These are phyloP conservation scores for Cicer cuneatum DNA, from an alignment of 306 rosid species.

Conservation along the genomic window DNA sequence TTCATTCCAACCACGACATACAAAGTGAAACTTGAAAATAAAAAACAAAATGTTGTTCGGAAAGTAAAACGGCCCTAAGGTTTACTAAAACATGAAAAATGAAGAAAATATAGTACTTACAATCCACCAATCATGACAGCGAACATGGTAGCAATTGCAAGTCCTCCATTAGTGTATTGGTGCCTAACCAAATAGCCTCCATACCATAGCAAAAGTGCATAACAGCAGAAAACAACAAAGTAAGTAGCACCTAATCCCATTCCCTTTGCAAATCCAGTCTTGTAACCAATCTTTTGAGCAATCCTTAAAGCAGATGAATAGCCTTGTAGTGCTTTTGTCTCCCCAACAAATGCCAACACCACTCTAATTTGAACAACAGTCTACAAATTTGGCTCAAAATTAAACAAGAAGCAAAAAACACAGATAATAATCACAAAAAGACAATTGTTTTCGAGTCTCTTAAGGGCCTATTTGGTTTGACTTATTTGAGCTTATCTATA, in stretches of 20 bases:
- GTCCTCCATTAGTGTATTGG: constrained; percentile 92
- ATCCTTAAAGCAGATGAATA: constrained; percentile 80
- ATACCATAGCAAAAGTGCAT: constrained; percentile 96
- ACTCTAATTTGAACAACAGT: constrained; percentile 92
- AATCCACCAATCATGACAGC: constrained; percentile 96
- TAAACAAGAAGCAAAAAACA: too few relatives aligned
- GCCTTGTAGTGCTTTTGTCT: constrained; percentile 67
- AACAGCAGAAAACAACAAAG: constrained; percentile 95
- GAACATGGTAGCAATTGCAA: constrained; percentile 97
- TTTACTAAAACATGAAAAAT: too few relatives aligned
- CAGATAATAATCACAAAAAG: not conserved
- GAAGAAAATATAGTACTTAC: constrained; percentile 52
- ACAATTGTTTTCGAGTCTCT: not conserved
- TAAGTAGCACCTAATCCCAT: constrained; percentile 96
- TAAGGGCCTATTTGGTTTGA: too few relatives aligned
- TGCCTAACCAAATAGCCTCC: constrained; percentile 96
- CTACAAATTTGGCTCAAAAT: constrained; percentile 57
- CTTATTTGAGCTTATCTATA: too few relatives aligned
- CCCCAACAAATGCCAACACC: constrained; percentile 83
- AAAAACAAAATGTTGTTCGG: too few relatives aligned
- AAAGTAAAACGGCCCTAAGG: too few relatives aligned
- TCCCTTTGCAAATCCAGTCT: constrained; percentile 89
- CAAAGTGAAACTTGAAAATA: too few relatives aligned
- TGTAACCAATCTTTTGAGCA: constrained; percentile 85
- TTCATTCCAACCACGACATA: too few relatives aligned